Evolutionary conservation across 75 land plant genomes (phyloP).

Genomic region (Pseudotsuga menziesii): DNA sequence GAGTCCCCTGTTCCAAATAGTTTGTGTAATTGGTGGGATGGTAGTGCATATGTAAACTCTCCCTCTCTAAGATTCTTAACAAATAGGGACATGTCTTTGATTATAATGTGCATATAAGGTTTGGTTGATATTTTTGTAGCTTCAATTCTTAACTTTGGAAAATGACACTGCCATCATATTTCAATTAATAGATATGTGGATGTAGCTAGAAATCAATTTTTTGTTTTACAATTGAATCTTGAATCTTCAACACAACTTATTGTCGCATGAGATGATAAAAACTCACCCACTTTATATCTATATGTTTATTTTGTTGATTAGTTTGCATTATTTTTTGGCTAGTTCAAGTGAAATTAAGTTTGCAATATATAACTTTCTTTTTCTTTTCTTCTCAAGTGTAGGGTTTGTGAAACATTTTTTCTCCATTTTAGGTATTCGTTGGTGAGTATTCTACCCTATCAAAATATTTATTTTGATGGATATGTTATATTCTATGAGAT

Average conservation of each 20-base stretch:
- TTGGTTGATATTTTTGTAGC: not conserved
- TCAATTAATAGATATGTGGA: conserved; percentile 48
- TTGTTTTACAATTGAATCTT: conserved; percentile 96
- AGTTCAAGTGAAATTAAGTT: not conserved
- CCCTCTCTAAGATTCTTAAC: too few species aligned
- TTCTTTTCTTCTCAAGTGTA: conserved; percentile 58
- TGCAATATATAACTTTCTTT: not conserved
- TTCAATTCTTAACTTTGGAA: not conserved
- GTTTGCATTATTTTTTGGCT: not conserved
- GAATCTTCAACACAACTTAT: conserved; percentile 79
- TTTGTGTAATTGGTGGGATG: too few species aligned
- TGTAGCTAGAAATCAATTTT: conserved; percentile 62
- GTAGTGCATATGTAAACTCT: too few species aligned
- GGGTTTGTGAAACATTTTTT: conserved; percentile 82
- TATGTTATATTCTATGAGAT: not conserved
- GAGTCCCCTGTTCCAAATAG: too few species aligned
- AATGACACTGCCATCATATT: not conserved
- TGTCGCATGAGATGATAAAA: conserved; percentile 91
- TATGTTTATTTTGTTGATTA: conserved; percentile 1
- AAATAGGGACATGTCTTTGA: too few species aligned
- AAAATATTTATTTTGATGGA: not conserved
- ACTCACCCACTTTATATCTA: conserved; percentile 68
- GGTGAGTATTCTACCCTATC: conserved; percentile 29
- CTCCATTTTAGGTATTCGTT: conserved; percentile 84
- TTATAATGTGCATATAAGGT: not conserved